Percentiles rank a stretch among this genome's conserved stretches.
These are phyloP conservation scores for Umbelopsis sp. DNA, from an alignment of 371 early-diverging fungal genomes.

Conservation along the genomic window DNA sequence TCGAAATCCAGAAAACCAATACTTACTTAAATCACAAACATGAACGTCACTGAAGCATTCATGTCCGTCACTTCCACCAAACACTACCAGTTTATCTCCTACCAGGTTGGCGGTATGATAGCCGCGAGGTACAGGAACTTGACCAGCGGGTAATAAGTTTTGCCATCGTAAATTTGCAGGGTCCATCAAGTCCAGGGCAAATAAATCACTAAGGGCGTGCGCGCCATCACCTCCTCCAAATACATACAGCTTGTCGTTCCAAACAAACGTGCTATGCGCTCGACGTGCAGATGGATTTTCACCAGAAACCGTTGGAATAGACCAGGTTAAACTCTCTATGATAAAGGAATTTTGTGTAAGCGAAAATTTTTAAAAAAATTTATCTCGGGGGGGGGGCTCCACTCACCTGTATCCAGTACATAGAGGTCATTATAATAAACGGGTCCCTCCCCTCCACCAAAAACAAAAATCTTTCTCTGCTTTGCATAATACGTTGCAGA, in stretches of 20 bases:
- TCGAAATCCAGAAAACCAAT: neutral
- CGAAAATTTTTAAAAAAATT: neutral
- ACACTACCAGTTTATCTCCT: constrained; percentile 79
- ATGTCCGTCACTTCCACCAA: constrained; percentile 88
- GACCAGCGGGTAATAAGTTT: constrained; percentile 59
- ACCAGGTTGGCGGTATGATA: constrained; percentile 87
- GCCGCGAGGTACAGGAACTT: constrained; percentile 73
- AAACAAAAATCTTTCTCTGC: constrained; percentile 63
- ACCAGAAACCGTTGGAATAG: constrained; percentile 53
- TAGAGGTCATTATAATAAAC: constrained; percentile 73
- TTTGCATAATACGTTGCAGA: constrained; percentile 68
- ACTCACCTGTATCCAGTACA: constrained; percentile 65
- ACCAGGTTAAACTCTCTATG: constrained; percentile 61
- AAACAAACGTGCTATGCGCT: constrained; percentile 78
- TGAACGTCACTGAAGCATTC: constrained; percentile 84
- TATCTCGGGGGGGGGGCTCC: neutral
- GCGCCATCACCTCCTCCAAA: constrained; percentile 91
- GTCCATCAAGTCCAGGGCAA: constrained; percentile 50
- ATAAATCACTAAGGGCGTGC: constrained; percentile 71
- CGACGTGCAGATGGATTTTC: constrained; percentile 71
- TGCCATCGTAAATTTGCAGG: constrained; percentile 54
- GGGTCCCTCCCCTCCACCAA: constrained; percentile 78
- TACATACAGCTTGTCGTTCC: constrained; percentile 71
- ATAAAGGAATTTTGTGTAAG: neutral
- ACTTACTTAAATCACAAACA: constrained; percentile 68